Evolutionary conservation across 2,329 filamentous ascomycete species (phyloP).

Genomic region (Curvularia verruculosa): DNA sequence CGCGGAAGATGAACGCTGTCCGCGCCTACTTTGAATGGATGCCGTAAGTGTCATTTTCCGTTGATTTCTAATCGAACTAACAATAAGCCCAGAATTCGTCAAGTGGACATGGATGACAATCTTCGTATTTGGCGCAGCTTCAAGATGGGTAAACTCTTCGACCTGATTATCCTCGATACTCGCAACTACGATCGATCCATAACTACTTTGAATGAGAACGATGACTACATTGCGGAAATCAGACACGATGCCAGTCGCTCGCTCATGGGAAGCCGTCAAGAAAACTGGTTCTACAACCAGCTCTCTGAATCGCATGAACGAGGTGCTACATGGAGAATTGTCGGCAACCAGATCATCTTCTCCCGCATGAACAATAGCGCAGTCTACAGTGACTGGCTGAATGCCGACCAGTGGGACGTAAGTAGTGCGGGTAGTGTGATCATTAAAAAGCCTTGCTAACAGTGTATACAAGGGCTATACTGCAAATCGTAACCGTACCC

Average conservation of each 20-base stretch:
- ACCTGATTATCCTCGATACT: slow-evolving; percentile 53
- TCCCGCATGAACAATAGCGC: slow-evolving; percentile 37
- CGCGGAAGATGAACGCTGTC: slow-evolving; percentile 56
- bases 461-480: slow-evolving; percentile 62
- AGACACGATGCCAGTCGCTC: slow-evolving; percentile 68
- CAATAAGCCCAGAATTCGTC: slow-evolving; percentile 43
- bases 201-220: slow-evolving; percentile 54
- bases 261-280: slow-evolving; percentile 73
- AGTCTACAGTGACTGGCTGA: slow-evolving; percentile 30
- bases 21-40: slow-evolving; percentile 56
- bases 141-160: slow-evolving; percentile 49
- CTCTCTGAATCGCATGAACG: slow-evolving; percentile 63
- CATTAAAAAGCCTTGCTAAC: background rate
- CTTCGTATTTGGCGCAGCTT: slow-evolving; percentile 52
- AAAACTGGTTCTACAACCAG: slow-evolving; percentile 64
- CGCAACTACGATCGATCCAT: slow-evolving; percentile 50
- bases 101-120: slow-evolving; percentile 55
- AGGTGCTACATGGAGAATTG: slow-evolving; percentile 69
- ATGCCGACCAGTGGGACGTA: slow-evolving; percentile 65
- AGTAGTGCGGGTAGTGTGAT: background rate
- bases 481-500: slow-evolving; percentile 71
- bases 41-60: slow-evolving; percentile 28
- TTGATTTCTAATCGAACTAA: slow-evolving; percentile 54
- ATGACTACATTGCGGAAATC: slow-evolving; percentile 64
- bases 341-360: slow-evolving; percentile 68